Evolutionary conservation across 768 basidiomycete genomes (phyloP), one percentile per base, ranked within the genome.

Genomic region (Boletus barrowsii): DNA sequence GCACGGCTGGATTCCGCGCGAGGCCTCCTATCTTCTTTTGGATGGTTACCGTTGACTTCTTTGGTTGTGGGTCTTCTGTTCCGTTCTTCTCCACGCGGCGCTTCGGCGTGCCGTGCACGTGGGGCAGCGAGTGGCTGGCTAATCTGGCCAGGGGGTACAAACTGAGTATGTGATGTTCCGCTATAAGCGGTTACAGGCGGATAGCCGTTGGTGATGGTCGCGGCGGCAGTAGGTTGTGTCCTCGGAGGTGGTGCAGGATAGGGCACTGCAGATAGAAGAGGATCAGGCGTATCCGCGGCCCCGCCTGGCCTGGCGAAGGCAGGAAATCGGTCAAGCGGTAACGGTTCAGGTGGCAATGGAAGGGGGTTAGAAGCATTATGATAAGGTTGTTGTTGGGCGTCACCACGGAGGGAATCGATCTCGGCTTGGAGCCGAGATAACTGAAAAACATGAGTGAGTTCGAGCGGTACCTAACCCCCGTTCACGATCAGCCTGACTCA

Each of bases 301-400:
- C 64, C 67, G 15, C 63, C 68, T 10, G 71, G 65, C 55, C 75
- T 72, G 17, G 72, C 69, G 48, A 79, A 75, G 11, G 72, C 47
- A 11, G 79, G 76, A 18, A 80, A 69, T 39, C 73, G 70, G 24
- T 79, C 76, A 10, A 77, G 67, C 10, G 78, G 72, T 8, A 83
- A 65, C 3, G 80, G 82, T 51, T 79, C 75, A 13, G 83, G 83
- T n/a, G 83, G 83, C 40, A 71, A 66, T 22, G 83, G 83, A 18
- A 84, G 74, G 5, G 83, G 83, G 60, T 83, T 83, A 36, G 66
- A 63, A 47, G 63, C 62, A 54, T 72, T 68, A 47, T 60, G 70
- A 59, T 61, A 69, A 41, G 62, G 66, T 6, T 62, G 60, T 29
- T 29, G 29, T 37, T 69, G 60, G 42, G 67, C 64, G 11, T 67